phyloP scores from a whole-genome alignment of 768 basidiomycete species.

The Boletus rubescentipes region DNA sequence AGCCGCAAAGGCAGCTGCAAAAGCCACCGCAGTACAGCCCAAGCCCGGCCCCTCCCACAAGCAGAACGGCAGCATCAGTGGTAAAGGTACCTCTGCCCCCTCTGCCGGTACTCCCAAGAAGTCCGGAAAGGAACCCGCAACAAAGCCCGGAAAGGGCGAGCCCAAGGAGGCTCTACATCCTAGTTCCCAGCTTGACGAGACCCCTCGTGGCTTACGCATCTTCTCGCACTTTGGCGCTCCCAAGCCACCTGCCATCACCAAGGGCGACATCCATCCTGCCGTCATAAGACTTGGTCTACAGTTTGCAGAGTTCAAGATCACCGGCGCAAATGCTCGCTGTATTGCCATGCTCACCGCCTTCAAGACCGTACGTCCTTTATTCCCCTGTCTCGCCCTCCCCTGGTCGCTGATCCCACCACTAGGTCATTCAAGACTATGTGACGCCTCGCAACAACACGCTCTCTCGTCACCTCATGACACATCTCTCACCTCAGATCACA shows the following conservation, averaged over 20 bases:
- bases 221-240: conserved; percentile 85
- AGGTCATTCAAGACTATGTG: conserved; percentile 90
- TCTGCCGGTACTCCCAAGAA: conserved; percentile 24
- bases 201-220: conserved; percentile 66
- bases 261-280: conserved; percentile 89
- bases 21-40: conserved; percentile 33
- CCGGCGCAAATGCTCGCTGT: conserved; percentile 93
- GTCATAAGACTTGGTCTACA: conserved; percentile 85
- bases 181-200: conserved; percentile 35
- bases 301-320: conserved; percentile 89
- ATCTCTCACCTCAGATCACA: conserved; percentile 90
- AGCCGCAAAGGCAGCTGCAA: conserved; percentile 63
- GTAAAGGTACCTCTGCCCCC: conserved; percentile 17
- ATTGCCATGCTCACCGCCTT: conserved; percentile 91
- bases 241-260: conserved; percentile 50
- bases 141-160: conserved; percentile 26
- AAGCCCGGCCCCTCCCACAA: conserved; percentile 32
- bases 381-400: background rate
- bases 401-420: conserved; percentile 6
- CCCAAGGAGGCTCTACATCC: conserved; percentile 26
- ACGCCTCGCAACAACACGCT: conserved; percentile 86
- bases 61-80: conserved; percentile 18
- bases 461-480: conserved; percentile 86
- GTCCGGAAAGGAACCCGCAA: conserved; percentile 19
- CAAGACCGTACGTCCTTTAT: conserved; percentile 65